Conservation (phyloP, 805 yeast species). For the Suhomyces sp. region DNA sequence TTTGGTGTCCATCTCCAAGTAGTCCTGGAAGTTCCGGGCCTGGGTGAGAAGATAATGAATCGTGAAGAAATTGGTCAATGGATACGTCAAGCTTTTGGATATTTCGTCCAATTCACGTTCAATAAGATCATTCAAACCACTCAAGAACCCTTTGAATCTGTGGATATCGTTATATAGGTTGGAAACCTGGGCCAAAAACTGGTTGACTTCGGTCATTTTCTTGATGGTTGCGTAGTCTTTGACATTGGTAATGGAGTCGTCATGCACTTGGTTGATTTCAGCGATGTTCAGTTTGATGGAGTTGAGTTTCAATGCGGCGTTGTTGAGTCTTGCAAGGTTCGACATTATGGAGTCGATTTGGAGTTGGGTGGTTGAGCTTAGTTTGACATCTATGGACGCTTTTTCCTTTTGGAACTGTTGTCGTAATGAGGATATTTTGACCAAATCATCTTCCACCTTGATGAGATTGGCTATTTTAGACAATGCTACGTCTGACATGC, state of each 20-base stretch:
- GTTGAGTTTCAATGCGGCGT: constrained; percentile 34
- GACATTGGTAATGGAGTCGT: constrained; percentile 57
- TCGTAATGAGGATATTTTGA: constrained; percentile 49
- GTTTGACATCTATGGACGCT: constrained; percentile 68
- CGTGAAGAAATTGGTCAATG: constrained; percentile 54
- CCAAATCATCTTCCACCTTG: constrained; percentile 51
- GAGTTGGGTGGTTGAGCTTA: constrained; percentile 64
- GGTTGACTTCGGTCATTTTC: constrained; percentile 63
- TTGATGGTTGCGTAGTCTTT: constrained; percentile 67
- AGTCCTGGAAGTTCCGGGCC: constrained; percentile 77
- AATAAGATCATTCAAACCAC: constrained; percentile 51
- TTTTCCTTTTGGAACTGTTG: constrained; percentile 67
- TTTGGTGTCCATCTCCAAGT: constrained; percentile 53
- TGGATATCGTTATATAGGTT: constrained; percentile 61
- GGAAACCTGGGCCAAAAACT: constrained; percentile 68
- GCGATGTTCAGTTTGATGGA: constrained; percentile 39
- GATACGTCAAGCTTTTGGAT: constrained; percentile 31
- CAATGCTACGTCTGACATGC: constrained; percentile 41
- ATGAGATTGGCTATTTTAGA: constrained; percentile 38
- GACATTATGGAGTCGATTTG: constrained; percentile 57
- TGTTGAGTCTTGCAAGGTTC: constrained; percentile 50
- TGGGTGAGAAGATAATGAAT: constrained; percentile 70
- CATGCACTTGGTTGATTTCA: constrained; percentile 48
- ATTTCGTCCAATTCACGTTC: constrained; percentile 40
- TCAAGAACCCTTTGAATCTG: constrained; percentile 50